Evolutionary conservation across 2,329 filamentous ascomycete genomes (phyloP).

Genomic region (Nemania sp.): DNA sequence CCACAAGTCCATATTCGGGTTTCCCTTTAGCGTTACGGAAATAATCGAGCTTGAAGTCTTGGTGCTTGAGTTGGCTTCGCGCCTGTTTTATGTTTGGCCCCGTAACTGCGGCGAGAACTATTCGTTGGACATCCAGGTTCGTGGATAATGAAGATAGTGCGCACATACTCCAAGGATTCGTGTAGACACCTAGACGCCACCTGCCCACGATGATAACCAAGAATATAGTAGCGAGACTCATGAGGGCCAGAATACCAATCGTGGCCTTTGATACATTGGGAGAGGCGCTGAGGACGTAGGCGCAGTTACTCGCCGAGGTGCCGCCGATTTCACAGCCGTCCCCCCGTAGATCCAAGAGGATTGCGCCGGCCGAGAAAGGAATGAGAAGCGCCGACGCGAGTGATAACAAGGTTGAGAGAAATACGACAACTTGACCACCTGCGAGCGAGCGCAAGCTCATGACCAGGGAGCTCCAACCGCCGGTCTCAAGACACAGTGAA

Average conservation of each 20-base stretch:
- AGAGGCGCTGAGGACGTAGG: conserved; percentile 39
- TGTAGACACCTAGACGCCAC: conserved; percentile 41
- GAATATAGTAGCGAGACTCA: conserved; percentile 33
- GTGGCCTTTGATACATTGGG: conserved; percentile 32
- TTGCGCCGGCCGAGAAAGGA: conserved; percentile 38
- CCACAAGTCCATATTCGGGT: conserved; percentile 15
- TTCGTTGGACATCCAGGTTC: conserved; percentile 28
- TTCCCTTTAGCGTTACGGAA: not conserved
- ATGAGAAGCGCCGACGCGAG: conserved; percentile 38
- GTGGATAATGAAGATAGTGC: conserved; percentile 33
- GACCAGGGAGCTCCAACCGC: conserved; percentile 31
- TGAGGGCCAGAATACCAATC: conserved; percentile 37
- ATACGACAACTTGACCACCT: conserved; percentile 35
- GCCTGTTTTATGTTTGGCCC: not conserved
- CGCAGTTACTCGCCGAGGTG: conserved; percentile 36
- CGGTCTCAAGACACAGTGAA: conserved; percentile 39
- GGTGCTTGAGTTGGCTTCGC: not conserved
- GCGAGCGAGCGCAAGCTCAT: conserved; percentile 32
- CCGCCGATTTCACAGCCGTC: conserved; percentile 28
- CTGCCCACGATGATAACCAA: conserved; percentile 33
- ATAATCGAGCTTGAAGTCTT: conserved; percentile 17
- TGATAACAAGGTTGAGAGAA: conserved; percentile 36
- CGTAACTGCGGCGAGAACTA: conserved; percentile 6
- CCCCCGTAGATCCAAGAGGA: conserved; percentile 39
- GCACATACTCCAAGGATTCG: conserved; percentile 45